Evolutionary conservation across 768 basidiomycete genomes (phyloP).

Genomic region (Panaeolus cyanescens): DNA sequence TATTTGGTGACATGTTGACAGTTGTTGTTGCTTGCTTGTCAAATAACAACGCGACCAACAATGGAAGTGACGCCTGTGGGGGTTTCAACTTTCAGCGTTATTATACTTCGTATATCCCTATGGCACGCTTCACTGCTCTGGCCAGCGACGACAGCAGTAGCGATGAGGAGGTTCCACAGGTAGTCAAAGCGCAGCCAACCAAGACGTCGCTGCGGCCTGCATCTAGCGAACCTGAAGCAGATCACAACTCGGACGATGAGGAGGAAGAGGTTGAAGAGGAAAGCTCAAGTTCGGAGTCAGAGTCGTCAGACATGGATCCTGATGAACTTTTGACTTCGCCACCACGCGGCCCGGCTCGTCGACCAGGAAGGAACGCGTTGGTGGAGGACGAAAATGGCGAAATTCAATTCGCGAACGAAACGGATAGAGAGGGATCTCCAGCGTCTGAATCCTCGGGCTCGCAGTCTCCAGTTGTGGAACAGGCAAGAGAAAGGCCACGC

Average conservation of each 20-base stretch:
- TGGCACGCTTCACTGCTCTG: conserved; percentile 73
- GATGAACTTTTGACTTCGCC: conserved; percentile 41
- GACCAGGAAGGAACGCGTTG: conserved; percentile 43
- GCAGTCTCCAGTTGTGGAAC: conserved; percentile 34
- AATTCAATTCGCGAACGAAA: conserved; percentile 45
- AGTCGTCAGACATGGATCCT: conserved; percentile 52
- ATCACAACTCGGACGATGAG: conserved; percentile 16
- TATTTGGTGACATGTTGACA: not conserved
- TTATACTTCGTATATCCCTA: conserved; percentile 20
- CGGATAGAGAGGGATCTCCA: conserved; percentile 34
- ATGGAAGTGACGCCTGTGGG: not conserved
- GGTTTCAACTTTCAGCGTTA: conserved; percentile 1
- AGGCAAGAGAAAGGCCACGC: conserved; percentile 23
- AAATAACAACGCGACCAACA: not conserved
- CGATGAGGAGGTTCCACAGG: conserved; percentile 36
- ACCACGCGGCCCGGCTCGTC: conserved; percentile 18
- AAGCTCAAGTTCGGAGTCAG: conserved; percentile 35
- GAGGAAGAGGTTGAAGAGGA: conserved; percentile 30
- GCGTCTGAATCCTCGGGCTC: conserved; percentile 28
- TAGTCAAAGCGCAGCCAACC: conserved; percentile 25
- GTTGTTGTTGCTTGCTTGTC: not conserved
- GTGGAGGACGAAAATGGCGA: conserved; percentile 60
- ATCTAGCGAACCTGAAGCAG: conserved; percentile 7
- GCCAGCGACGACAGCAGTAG: conserved; percentile 63
- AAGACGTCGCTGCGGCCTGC: conserved; percentile 9